These are phyloP conservation scores for Citrus trifoliata DNA, from an alignment of 345 rosid species.

Conservation along the genomic window DNA sequence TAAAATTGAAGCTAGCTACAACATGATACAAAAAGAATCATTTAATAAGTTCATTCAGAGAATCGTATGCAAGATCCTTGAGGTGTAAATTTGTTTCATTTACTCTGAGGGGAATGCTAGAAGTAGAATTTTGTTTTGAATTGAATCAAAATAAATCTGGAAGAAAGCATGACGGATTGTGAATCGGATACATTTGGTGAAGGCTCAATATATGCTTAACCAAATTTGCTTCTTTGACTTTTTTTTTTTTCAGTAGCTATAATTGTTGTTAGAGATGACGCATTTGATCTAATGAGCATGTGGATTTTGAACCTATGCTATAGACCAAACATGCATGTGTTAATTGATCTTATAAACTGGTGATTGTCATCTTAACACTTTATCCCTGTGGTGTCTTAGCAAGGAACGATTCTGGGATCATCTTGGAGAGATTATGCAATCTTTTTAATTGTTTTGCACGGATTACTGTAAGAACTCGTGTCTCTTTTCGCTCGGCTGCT, in stretches of 20 bases:
- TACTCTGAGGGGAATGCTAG: background rate
- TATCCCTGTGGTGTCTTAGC: background rate
- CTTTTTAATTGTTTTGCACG: background rate
- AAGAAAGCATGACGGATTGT: background rate
- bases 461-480: background rate
- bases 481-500: background rate
- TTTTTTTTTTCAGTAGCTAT: background rate
- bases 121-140: background rate
- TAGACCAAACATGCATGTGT: too few relatives aligned
- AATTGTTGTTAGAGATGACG: background rate
- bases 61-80: background rate
- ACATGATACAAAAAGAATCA: too few relatives aligned
- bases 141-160: background rate
- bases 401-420: constrained; percentile 27
- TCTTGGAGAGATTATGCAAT: background rate
- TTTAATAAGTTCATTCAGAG: background rate
- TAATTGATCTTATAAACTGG: background rate
- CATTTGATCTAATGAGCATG: background rate
- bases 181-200: background rate
- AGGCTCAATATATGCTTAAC: background rate
- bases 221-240: background rate
- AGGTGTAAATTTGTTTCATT: background rate
- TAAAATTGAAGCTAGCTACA: too few relatives aligned
- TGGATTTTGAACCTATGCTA: background rate
- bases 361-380: background rate